Evolutionary conservation across 495 filamentous ascomycete genomes (phyloP), one percentile per base, ranked within the genome.

Genomic region (Alectoria sarmentosa): DNA sequence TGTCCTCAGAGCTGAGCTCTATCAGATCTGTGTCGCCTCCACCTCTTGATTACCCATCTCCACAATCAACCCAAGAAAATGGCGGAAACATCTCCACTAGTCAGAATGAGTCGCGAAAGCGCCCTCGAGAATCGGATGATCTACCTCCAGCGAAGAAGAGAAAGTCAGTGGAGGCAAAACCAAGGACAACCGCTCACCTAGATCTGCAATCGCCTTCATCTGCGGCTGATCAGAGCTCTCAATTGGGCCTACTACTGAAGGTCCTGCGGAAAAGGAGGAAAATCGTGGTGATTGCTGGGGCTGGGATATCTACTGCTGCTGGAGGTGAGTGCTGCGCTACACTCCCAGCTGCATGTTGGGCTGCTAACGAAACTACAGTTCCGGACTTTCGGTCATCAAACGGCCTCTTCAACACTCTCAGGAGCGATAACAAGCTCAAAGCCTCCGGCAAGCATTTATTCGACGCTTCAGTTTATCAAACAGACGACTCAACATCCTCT

Each of bases 241-340:
- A 89, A 56, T 75, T 96, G 13, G 82, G 87, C 60, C 80, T 85
- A 59, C 79, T 98, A 19, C 75, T 90, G 44, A 84, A 88, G 60
- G 86, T 84, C n/a, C 75, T 98, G 66, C 87, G 88, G 63, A 89
- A 89, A 72, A 94, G 91, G 76, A 88, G 88, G 74, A 97, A 96
- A 77, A 96, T 98, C 69, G 90, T 98, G 26, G 91, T 96, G 49
- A 90, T 98, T 75, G 93, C 93, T 38, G 94, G 94, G 58, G 94
- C 94, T 39, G 94, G 94, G 60, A 98, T 98, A 66, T 98, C 94
- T 42, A 93, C 95, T 19, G 90, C 92, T 55, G 95, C 94, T 67
- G 94, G 94, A 62, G 94, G 92, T 96, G 87, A 70, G 90, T 87
- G 62, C 30, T 66, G 17, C 60, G 34, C 37, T 70, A 63, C 55